phyloP scores from a whole-genome alignment of 1,284 basidiomycete species.

The Puccinia hordei region DNA sequence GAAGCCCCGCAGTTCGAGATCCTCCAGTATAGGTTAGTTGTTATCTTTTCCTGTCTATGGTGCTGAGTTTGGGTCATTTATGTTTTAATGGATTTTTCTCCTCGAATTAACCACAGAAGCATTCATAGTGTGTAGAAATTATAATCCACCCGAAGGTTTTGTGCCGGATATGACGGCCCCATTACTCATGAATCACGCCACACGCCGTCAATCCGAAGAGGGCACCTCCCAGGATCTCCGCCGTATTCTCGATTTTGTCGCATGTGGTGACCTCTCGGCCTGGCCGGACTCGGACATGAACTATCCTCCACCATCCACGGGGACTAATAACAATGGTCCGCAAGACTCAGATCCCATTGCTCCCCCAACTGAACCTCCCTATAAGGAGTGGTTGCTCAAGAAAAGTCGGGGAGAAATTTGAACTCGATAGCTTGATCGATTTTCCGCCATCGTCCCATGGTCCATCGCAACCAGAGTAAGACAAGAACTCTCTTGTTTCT shows the following conservation, averaged over 20 bases:
- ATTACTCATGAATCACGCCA: constrained; percentile 55
- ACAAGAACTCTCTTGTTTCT: too few species aligned
- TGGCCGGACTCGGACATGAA: constrained; percentile 43
- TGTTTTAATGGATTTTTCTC: constrained; percentile 24
- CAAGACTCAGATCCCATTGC: constrained; percentile 15
- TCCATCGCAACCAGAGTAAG: too few species aligned
- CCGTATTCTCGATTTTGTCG: constrained; percentile 57
- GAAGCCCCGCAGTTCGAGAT: constrained; percentile 59
- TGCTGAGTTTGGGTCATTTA: neutral
- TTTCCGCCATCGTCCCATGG: neutral
- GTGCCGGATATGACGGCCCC: constrained; percentile 55
- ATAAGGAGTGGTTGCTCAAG: constrained; percentile 27
- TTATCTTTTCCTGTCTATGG: neutral
- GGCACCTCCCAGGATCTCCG: constrained; percentile 52
- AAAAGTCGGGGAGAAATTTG: constrained; percentile 12
- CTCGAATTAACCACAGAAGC: constrained; percentile 60
- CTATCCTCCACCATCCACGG: constrained; percentile 7
- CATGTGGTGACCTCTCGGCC: constrained; percentile 57
- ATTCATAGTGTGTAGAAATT: constrained; percentile 64
- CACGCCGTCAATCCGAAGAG: constrained; percentile 22
- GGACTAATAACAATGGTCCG: neutral
- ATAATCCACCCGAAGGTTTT: constrained; percentile 58
- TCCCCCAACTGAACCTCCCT: constrained; percentile 33
- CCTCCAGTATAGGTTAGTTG: constrained; percentile 56
- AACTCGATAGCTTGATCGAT: neutral